Evolutionary conservation across 768 basidiomycete genomes (phyloP), one percentile per base, ranked within the genome.

Genomic region (Collybiopsis luxurians): DNA sequence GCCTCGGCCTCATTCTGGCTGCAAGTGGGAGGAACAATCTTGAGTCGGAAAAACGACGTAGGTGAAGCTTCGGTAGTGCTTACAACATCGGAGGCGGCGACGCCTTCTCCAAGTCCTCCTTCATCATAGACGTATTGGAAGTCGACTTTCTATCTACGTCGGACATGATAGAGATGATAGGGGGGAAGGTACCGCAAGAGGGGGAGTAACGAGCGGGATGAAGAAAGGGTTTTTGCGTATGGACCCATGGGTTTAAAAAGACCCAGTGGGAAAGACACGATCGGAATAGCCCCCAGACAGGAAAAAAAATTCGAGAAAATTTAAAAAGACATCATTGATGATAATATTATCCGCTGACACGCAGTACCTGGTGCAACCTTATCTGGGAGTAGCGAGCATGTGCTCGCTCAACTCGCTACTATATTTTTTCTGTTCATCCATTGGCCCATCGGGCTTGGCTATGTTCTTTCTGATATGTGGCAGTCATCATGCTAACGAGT

Each of bases 391-490:
- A 26, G 21, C 48, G 48, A 31, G 34, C 48, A 49, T 49, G 48
- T 49, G 48, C 48, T 49, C n/a, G 28, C 44, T 46, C 44, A n/a
- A n/a, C n/a, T n/a, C n/a, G n/a, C n/a, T n/a, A 13, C 24, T 26
- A 4, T 2, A 27, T 21, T 21, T 46, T 21, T 34, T 21, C 28
- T 11, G 28, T 31, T 49, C 34, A 13, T 31, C 21, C 34, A 21
- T 36, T 36, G 48, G 48, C n/a, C n/a, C n/a, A n/a, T n/a, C n/a
- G n/a, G n/a, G n/a, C 30, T 49, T 49, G 48, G 48, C 48, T 49
- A 17, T 28, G 27, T 47, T n/a, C n/a, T n/a, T n/a, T n/a, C n/a
- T n/a, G n/a, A n/a, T n/a, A n/a, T n/a, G 5, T 34, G 31, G 13
- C 31, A 34, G 13, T 34, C 31, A 34, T 34, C 31, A 34, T 34